These are phyloP conservation scores for Penicillium sp. DNA, from an alignment of 2,329 filamentous ascomycete species.

Conservation along the genomic window DNA sequence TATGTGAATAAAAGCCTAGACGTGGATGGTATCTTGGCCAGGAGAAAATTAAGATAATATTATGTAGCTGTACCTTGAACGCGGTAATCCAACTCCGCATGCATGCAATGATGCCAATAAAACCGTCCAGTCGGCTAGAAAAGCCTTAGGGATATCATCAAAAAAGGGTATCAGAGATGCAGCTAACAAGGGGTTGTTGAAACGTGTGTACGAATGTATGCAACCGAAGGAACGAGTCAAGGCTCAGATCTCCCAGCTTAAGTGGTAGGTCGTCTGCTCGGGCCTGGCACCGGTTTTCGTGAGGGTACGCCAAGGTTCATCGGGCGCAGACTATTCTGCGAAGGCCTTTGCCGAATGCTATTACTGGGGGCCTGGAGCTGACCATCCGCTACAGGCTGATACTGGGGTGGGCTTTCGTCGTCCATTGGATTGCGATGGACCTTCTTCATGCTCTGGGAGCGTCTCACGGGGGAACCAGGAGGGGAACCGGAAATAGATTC, in stretches of 20 bases:
- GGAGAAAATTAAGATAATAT: not conserved
- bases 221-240: not conserved
- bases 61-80: not conserved
- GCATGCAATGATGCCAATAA: not conserved
- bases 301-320: constrained; percentile 40
- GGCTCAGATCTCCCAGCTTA: not conserved
- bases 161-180: constrained; percentile 13
- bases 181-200: not conserved
- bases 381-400: constrained; percentile 27
- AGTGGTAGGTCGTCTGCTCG: constrained; percentile 1
- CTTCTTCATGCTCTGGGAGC: constrained; percentile 35
- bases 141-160: not conserved
- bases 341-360: constrained; percentile 19
- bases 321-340: constrained; percentile 26
- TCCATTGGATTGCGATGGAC: constrained; percentile 24
- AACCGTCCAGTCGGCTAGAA: not conserved
- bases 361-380: constrained; percentile 12
- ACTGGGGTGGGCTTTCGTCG: constrained; percentile 34
- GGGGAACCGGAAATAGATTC: constrained; percentile 37
- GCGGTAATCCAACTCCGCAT: not conserved
- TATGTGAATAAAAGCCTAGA: too few species aligned
- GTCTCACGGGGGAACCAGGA: constrained; percentile 30
- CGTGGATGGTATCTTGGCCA: not conserved
- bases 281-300: constrained; percentile 39
- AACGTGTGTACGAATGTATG: not conserved